These are phyloP conservation scores for Corylus heterophylla DNA, from an alignment of 306 rosid species.

Conservation along the genomic window DNA sequence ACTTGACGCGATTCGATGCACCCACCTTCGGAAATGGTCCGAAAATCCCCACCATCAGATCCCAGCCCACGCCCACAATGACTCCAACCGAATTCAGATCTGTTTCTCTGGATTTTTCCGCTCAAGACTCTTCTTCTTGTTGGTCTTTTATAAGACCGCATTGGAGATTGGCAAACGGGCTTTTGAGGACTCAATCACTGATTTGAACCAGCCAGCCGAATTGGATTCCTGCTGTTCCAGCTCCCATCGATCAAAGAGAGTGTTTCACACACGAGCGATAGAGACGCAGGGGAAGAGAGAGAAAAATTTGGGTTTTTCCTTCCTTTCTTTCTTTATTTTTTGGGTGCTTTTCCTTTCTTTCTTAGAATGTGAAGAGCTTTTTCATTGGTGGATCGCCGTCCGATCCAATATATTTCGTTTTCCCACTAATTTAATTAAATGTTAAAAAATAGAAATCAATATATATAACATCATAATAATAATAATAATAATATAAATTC, in stretches of 20 bases:
- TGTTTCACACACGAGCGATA: conserved; percentile 5
- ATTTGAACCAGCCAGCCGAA: conserved; percentile 5
- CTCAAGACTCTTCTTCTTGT: conserved; percentile 37
- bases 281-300: conserved; percentile 27
- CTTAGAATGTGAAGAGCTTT: conserved; percentile 35
- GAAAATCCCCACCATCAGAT: conserved; percentile 68
- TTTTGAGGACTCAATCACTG: conserved; percentile 13
- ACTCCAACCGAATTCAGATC: conserved; percentile 39
- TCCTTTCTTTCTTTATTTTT: conserved; percentile 8
- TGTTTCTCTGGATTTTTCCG: conserved; percentile 27
- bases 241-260: conserved; percentile 49
- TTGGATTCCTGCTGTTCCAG: conserved; percentile 23
- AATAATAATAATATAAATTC: neutral
- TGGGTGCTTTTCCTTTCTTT: conserved; percentile 16
- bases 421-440: conserved; percentile 20
- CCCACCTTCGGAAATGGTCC: conserved; percentile 47
- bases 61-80: conserved; percentile 42
- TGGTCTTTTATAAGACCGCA: conserved; percentile 57
- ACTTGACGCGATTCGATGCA: conserved; percentile 32
- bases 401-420: conserved; percentile 57
- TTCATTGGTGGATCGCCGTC: conserved; percentile 44
- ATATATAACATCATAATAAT: neutral
- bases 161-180: conserved; percentile 39
- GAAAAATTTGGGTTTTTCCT: conserved; percentile 19
- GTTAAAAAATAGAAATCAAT: neutral